Conservation (phyloP, 768 basidiomycete species). For the Cystofilobasidium capitatum region DNA sequence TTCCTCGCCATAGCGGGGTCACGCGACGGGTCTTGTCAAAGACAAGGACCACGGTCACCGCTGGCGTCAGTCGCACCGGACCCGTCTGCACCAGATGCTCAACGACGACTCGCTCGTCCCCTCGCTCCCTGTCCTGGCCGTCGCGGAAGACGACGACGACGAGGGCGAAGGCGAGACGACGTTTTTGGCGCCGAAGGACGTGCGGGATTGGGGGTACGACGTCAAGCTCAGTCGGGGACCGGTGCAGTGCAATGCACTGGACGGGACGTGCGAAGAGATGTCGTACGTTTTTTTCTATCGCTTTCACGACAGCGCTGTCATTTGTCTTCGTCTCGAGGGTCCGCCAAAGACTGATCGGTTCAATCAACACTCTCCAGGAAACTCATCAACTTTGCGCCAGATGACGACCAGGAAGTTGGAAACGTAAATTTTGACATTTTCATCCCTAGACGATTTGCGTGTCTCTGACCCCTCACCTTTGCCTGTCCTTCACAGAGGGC, state of each 20-base stretch:
- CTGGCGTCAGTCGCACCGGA: conserved; percentile 22
- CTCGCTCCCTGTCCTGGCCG: conserved; percentile 15
- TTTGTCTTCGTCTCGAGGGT: background rate
- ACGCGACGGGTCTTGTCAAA: conserved; percentile 14
- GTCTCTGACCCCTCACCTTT: background rate
- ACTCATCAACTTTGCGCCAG: background rate
- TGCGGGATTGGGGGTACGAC: conserved; percentile 21
- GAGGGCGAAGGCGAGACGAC: background rate
- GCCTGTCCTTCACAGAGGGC: background rate
- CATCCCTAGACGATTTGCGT: background rate
- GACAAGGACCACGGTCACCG: conserved; percentile 13
- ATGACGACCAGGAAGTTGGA: background rate
- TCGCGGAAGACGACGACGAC: conserved; percentile 3
- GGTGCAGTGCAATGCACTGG: conserved; percentile 17
- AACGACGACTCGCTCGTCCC: background rate
- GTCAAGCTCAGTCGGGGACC: conserved; percentile 12
- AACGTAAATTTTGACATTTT: background rate
- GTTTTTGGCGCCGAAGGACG: background rate
- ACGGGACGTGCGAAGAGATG: conserved; percentile 27
- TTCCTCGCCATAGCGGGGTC: conserved; percentile 6
- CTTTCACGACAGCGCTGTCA: background rate
- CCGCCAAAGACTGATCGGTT: background rate
- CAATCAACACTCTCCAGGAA: background rate
- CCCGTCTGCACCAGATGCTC: conserved; percentile 18
- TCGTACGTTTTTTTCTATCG: background rate